Conservation (phyloP, 2,329 filamentous ascomycete species). For the Colletotrichum lentis region DNA sequence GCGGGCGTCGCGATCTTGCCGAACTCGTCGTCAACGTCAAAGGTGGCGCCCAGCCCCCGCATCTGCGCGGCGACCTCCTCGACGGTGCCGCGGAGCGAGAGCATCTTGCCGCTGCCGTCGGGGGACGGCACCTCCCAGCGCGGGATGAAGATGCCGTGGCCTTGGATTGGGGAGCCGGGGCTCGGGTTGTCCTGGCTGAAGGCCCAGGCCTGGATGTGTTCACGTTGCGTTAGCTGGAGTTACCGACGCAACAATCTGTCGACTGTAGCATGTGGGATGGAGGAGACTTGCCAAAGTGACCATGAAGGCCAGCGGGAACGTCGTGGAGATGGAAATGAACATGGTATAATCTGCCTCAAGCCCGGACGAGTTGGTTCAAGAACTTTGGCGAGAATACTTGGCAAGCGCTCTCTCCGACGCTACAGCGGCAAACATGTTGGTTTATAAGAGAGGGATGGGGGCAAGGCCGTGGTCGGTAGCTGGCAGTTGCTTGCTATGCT, state of each 20-base stretch:
- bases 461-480: not conserved
- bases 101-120: constrained; percentile 16
- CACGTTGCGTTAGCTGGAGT: not conserved
- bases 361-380: too few relatives aligned
- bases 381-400: not conserved
- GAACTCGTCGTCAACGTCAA: not conserved
- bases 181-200: not conserved
- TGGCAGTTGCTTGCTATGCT: not conserved
- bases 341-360: not conserved
- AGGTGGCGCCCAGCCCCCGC: not conserved
- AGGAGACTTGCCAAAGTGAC: not conserved
- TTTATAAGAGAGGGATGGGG: not conserved
- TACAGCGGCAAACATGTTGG: too few relatives aligned
- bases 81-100: constrained; percentile 13
- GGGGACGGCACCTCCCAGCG: constrained; percentile 12
- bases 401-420: too few relatives aligned
- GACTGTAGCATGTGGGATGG: not conserved
- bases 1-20: not conserved
- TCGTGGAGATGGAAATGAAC: not conserved
- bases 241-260: not conserved
- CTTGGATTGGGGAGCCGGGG: constrained; percentile 11
- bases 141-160: constrained; percentile 9
- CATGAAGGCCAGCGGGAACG: not conserved
- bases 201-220: not conserved
- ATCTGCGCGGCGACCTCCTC: constrained; percentile 15